Conservation (phyloP, 352 stramenopile species). For the Phytophthora kernoviae region DNA sequence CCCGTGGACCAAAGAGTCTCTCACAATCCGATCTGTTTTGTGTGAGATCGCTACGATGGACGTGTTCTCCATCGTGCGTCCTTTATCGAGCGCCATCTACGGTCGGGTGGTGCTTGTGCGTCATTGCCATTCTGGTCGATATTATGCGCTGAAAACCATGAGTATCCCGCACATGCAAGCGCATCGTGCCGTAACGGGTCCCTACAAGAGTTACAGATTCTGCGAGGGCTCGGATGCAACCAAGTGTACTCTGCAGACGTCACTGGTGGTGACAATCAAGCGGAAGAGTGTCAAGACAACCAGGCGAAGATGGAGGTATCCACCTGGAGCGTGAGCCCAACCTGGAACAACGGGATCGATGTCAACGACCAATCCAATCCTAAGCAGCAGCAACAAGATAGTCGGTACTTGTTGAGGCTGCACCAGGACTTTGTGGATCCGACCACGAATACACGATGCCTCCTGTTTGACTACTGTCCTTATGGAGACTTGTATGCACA, state of each 20-base stretch:
- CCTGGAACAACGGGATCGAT: slow-evolving; percentile 26
- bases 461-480: slow-evolving; percentile 70
- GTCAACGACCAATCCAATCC: background rate
- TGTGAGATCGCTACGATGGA: slow-evolving; percentile 36
- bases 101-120: slow-evolving; percentile 51
- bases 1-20: too few species aligned
- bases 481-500: slow-evolving; percentile 66
- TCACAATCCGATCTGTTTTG: too few species aligned
- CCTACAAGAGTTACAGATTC: slow-evolving; percentile 44
- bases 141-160: slow-evolving; percentile 73
- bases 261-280: slow-evolving; percentile 1
- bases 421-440: slow-evolving; percentile 60
- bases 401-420: slow-evolving; percentile 45
- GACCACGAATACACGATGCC: slow-evolving; percentile 46
- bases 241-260: slow-evolving; percentile 17
- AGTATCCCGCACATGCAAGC: slow-evolving; percentile 58
- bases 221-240: slow-evolving; percentile 45
- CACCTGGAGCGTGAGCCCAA: slow-evolving; percentile 33
- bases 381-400: slow-evolving; percentile 10
- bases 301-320: background rate
- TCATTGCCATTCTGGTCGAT: slow-evolving; percentile 30
- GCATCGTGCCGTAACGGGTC: slow-evolving; percentile 45
- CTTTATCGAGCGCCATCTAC: slow-evolving; percentile 60
- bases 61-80: slow-evolving; percentile 44
- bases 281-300: background rate